Conservation (phyloP, 805 yeast genomes). For the Wickerhamomyces queroliae region DNA sequence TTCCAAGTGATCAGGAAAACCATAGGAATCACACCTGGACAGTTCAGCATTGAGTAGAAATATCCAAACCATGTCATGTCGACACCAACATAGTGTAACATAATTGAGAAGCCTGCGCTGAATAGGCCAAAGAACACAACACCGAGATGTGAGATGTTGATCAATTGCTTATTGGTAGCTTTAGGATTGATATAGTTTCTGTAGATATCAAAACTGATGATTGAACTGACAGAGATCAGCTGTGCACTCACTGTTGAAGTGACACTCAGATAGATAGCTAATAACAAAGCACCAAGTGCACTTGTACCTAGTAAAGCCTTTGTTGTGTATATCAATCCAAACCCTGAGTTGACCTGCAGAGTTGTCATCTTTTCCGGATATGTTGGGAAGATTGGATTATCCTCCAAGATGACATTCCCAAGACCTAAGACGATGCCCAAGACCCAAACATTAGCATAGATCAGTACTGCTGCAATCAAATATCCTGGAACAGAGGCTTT, state of each 20-base stretch:
- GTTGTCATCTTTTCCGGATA: conserved; percentile 32
- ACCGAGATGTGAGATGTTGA: conserved; percentile 26
- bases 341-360: conserved; percentile 31
- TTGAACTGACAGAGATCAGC: conserved; percentile 33
- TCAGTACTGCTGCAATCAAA: conserved; percentile 27
- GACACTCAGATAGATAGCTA: conserved; percentile 33
- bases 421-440: conserved; percentile 31
- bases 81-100: conserved; percentile 26
- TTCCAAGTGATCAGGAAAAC: conserved; percentile 30
- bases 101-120: conserved; percentile 31
- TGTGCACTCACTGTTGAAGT: conserved; percentile 38
- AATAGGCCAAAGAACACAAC: conserved; percentile 33
- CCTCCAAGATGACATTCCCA: conserved; percentile 25
- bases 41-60: conserved; percentile 29
- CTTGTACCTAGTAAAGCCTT: conserved; percentile 45
- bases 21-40: conserved; percentile 34
- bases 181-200: conserved; percentile 30
- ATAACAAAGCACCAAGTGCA: conserved; percentile 30
- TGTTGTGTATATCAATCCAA: conserved; percentile 29
- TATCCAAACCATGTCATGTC: conserved; percentile 25
- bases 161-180: conserved; percentile 30
- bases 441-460: conserved; percentile 30
- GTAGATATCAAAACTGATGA: conserved; percentile 32
- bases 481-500: conserved; percentile 33
- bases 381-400: conserved; percentile 28